Evolutionary conservation across 176 grass and related monocot species (phyloP), one percentile per base, ranked within the genome.

Genomic region (Phoenix roebelenii): DNA sequence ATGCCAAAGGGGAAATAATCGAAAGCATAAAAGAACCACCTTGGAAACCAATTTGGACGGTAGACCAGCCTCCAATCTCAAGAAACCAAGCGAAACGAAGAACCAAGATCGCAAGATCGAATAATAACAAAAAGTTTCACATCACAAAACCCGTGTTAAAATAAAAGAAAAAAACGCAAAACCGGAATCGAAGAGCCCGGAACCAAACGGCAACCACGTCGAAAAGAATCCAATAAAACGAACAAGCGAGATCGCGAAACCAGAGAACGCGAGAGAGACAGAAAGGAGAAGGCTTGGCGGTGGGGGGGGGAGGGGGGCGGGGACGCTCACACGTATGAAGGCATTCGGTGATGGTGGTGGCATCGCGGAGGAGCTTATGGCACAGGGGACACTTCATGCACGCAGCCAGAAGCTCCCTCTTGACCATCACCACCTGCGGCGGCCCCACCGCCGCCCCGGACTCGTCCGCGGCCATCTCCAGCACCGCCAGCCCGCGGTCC

Each of bases 1-100:
- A 25, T 44, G 59, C 15, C 59, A 49, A 63, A 44, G 50, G 51
- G 70, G 70, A 63, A 73, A 28, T 28, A 49, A 25, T 6, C 16
- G 28, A 29, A 35, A 22, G 28, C n/a, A 23, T 68, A 18, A 7
- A 16, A 18, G 15, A 29, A 32, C 18, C 17, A 48, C 20, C 28
- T 24, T 55, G 48, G 3, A 3, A 19, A 44, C 53, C 7, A 22
- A 22, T 39, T 55, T 3, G 22, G n/a, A 22, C 52, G 52, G 18
- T 68, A 4, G 64, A 12, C 22, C 15, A 19, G 52, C 16, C 18
- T 44, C 51, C 53, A 44, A 48, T 15, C n/a, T 48, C 29, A 19
- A 20, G 22, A 55, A 54, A 44, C 35, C 35, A 12, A 44, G 35
- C 7, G 9, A 44, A 14, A 44, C 10, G 10, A 22, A 56, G 12